phyloP scores from a whole-genome alignment of 1,284 basidiomycete genomes.

The Paramarasmius palmivorus region DNA sequence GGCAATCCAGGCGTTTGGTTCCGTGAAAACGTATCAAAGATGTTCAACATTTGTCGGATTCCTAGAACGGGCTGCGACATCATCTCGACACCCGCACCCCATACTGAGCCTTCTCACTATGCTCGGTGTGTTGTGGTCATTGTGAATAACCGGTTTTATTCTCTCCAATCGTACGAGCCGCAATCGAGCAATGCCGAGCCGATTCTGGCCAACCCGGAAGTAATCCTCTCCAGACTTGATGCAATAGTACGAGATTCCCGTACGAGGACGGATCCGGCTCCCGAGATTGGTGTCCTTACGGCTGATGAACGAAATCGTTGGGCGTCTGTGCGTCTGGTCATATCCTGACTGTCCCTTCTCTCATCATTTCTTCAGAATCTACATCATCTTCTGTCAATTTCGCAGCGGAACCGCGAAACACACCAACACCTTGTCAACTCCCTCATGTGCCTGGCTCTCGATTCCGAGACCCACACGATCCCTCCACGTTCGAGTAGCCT shows the following conservation, averaged over 20 bases:
- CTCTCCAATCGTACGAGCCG: conserved; percentile 66
- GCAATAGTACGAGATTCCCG: conserved; percentile 71
- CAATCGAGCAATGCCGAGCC: conserved; percentile 24
- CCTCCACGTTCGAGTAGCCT: conserved; percentile 31
- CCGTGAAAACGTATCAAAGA: conserved; percentile 52
- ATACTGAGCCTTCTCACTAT: conserved; percentile 45
- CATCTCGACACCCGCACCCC: conserved; percentile 49
- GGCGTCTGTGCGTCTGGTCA: conserved; percentile 61
- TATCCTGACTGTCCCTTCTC: conserved; percentile 9
- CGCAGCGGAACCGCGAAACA: conserved; percentile 60
- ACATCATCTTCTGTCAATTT: conserved; percentile 67
- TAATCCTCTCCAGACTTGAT: conserved; percentile 69
- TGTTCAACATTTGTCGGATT: conserved; percentile 80
- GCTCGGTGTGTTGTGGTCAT: conserved; percentile 72
- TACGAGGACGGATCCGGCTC: conserved; percentile 1
- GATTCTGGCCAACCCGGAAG: conserved; percentile 38
- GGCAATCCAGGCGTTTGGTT: conserved; percentile 62
- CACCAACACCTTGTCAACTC: conserved; percentile 71
- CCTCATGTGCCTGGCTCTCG: conserved; percentile 76
- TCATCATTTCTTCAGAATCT: conserved; percentile 55
- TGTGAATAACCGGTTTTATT: conserved; percentile 82
- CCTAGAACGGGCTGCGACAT: conserved; percentile 68
- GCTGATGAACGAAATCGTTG: conserved; percentile 84
- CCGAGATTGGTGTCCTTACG: conserved; percentile 68
- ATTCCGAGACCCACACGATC: conserved; percentile 56